Evolutionary conservation across 495 filamentous ascomycete species (phyloP), one percentile per base, ranked within the genome.

Genomic region (Parachaetomium inaequale): DNA sequence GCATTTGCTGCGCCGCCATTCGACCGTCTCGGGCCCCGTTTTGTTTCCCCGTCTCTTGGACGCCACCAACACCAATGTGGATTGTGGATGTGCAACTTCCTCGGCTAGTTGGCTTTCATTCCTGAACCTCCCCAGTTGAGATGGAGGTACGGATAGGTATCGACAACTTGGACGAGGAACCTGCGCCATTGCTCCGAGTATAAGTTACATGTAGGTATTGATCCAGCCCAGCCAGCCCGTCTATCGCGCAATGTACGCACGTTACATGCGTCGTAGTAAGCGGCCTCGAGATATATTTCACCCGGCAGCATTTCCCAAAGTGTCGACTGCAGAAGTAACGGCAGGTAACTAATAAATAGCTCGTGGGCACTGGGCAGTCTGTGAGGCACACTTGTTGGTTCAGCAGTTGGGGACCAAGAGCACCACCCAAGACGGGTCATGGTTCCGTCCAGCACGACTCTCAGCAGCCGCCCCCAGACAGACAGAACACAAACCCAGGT

Each of bases 1-100:
- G 65, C 49, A 64, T 70, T 68, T 62, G 61, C 64, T 61, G 53
- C 25, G 32, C 55, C 43, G 21, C 47, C 28, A 68, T 70, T 70
- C 63, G 67, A 61, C 63, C 17, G 21, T 31, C 6, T 21, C n/a
- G n/a, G n/a, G n/a, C 34, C 12, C 21, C 7, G n/a, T 15, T 29
- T 23, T 46, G 42, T 46, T 40, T 17, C 2, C 40, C 40, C 6
- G 3, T 43, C 8, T 21, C 40, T 43, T 17, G 42, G 17, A 10
- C 51, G n/a, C 51, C 51, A 36, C 25, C 47, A 45, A 19, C 42
- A 23, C 38, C 38, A 42, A 32, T 8, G 31, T n/a, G n/a, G n/a
- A n/a, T n/a, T n/a, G n/a, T n/a, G n/a, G n/a, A n/a, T n/a, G n/a
- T n/a, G n/a, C n/a, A n/a, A n/a, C n/a, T n/a, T n/a, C n/a, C n/a